Base-by-base conservation (phyloP, 2,329 filamentous ascomycete genomes). In the Lojkania enalia region DNA sequence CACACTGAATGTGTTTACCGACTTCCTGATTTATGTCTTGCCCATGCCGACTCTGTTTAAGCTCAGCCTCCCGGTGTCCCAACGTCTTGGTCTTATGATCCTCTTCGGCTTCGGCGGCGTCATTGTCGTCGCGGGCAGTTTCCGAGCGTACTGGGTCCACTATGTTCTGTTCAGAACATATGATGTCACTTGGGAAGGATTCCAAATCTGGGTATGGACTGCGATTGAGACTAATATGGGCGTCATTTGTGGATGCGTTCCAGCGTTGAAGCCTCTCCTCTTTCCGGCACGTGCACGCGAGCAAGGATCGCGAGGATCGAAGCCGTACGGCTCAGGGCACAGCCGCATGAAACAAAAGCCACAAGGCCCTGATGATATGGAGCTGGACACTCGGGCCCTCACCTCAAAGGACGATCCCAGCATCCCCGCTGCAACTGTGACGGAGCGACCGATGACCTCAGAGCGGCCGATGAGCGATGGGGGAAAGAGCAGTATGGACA, bases 81-180 rank as follows among this genome's bases (percentile, higher is more conserved):
- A 76, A 42, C 71, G 73, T 16, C 59, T 75, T 20, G 72, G 72
- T 14, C 68, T 74, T 12, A 63, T 69, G 21, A 36, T 74, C n/a
- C 65, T 76, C 14, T 70, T 76, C 21, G 66, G 70, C 2, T 60
- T 76, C 7, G 74, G 74, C 21, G 68, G 73, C 35, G 56, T 75
- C 31, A 74, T 76, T 36, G 73, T 73, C n/a, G 64, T 75, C 32
- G 73, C 73, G 2, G 73, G 74, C 16, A 63, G 69, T 32, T 64
- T 76, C 55, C 67, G 74, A 6, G 76, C 74, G 9, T 76, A 74
- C 63, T 76, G 64, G 65, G 70, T 75, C 27, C 74, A 73, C 59
- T 71, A 72, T 48, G 68, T 68, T 2, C 59, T 77, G 20, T 70
- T 72, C 40, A 51, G 61, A 15, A 75, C 66, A 27, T 76, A 73